Base-by-base conservation (phyloP, 257 asterid species). In the Asclepias syriaca region DNA sequence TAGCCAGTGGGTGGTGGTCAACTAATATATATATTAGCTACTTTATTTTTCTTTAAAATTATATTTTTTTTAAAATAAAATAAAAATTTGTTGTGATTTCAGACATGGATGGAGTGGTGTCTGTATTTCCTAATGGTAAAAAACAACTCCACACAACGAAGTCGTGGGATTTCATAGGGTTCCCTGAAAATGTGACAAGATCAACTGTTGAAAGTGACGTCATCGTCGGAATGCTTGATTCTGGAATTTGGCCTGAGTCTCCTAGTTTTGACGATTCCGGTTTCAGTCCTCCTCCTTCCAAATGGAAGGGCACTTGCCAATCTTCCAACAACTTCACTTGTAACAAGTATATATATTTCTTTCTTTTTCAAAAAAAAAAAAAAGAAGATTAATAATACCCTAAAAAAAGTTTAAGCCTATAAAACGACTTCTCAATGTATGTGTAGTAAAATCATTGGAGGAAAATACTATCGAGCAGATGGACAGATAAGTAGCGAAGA, bases 131-230 rank as follows among this genome's bases (percentile, higher is more conserved):
- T 0, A 85, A 81, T 77, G 83, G 70, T 39, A 81, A 70, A 61
- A 84, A 79, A 45, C 84, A 87, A 39, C 73, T 87, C 3, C 87
- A 78, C 11, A 87, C 93, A 2, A 85, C 88, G 5, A 74, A 80
- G 61, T 87, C 93, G 14, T 87, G 93, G 93, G 90, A 85, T 71
- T 87, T 87, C 77, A 60, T 83, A 77, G 88, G 90, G 8, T 85
- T 87, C 19, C 85, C 90, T 8, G 14, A 53, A 24, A 40, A 48
- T 49, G 81, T 70, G 13, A 60, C 66, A 53, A 78, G 80, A 77
- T 51, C 81, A 0, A 39, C 43, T 21, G 70, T 71, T 0, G 93
- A 87, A 77, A 85, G 85, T 8, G 84, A 86, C 21, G 46, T 83
- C 39, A 76, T 83, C 3, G 67, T 86, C 0, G 86, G 78, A 72